These are phyloP conservation scores for Fusarium nurragi DNA, from an alignment of 2,329 filamentous ascomycete genomes.

Conservation along the genomic window DNA sequence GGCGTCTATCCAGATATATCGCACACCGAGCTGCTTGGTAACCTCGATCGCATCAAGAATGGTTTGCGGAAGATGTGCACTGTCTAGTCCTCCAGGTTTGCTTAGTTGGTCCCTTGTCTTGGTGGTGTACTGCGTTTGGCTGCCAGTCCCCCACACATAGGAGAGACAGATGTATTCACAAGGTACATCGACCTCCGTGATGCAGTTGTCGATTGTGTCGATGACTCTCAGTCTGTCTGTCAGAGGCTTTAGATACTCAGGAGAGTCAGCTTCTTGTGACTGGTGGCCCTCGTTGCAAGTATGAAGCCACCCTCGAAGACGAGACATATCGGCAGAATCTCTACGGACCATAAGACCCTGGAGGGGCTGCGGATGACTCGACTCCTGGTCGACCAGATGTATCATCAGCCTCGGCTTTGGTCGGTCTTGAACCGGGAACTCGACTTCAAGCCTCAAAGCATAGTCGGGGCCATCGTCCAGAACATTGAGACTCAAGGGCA, in stretches of 20 bases:
- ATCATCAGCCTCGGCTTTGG: neutral
- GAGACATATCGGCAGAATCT: neutral
- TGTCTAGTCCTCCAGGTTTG: neutral
- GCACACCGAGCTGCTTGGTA: neutral
- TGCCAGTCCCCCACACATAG: slow-evolving; percentile 25
- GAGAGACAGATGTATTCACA: slow-evolving; percentile 20
- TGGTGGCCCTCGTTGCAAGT: neutral
- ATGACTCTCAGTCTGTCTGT: neutral
- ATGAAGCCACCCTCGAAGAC: neutral
- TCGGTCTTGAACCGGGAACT: neutral
- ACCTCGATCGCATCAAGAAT: slow-evolving; percentile 21
- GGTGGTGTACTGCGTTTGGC: slow-evolving; percentile 21
- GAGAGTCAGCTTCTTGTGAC: neutral
- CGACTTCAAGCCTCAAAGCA: slow-evolving; percentile 9
- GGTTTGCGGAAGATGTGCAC: slow-evolving; percentile 4
- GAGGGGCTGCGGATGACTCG: neutral
- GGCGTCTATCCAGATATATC: slow-evolving; percentile 26
- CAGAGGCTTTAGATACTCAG: neutral
- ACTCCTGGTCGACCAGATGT: neutral
- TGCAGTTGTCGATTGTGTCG: neutral
- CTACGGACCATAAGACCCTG: slow-evolving; percentile 1
- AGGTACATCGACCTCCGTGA: neutral
- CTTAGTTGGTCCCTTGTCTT: neutral
- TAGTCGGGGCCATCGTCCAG: neutral
- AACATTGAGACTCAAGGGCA: neutral